Percentiles rank a stretch among this genome's conserved stretches.
phyloP scores from a whole-genome alignment of 2,329 filamentous ascomycete species.

The Exserohilum rostratum region DNA sequence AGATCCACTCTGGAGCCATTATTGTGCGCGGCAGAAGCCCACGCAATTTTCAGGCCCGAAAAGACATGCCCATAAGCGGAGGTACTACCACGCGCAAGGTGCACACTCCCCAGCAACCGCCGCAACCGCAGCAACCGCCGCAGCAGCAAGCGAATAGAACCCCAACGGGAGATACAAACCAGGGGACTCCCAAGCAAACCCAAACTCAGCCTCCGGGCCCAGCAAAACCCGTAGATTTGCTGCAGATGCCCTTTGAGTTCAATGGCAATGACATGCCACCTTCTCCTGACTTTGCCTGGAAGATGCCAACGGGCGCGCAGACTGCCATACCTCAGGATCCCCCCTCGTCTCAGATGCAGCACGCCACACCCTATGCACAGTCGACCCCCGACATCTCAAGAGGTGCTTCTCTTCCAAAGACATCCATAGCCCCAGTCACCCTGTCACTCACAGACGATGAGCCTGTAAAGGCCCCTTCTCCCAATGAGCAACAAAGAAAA shows the following conservation, averaged over 20 bases:
- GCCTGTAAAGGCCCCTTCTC: slow-evolving; percentile 49
- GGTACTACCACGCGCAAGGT: slow-evolving; percentile 77
- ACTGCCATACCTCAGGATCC: slow-evolving; percentile 51
- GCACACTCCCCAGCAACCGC: slow-evolving; percentile 42
- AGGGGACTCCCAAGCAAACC: slow-evolving; percentile 35
- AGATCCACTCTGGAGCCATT: slow-evolving; percentile 86
- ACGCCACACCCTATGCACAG: slow-evolving; percentile 53
- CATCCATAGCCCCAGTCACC: slow-evolving; percentile 58
- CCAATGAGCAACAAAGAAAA: slow-evolving; percentile 42
- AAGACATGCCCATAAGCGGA: slow-evolving; percentile 86
- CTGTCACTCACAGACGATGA: slow-evolving; percentile 64
- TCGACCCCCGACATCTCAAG: slow-evolving; percentile 61
- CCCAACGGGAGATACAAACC: slow-evolving; percentile 45
- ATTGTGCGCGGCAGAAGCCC: slow-evolving; percentile 93
- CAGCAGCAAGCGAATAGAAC: slow-evolving; percentile 42
- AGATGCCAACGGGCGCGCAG: slow-evolving; percentile 50
- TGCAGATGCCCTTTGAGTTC: slow-evolving; percentile 51
- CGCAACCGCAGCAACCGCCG: slow-evolving; percentile 36
- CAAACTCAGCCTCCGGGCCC: slow-evolving; percentile 31
- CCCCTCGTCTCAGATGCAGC: slow-evolving; percentile 42
- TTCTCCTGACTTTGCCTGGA: slow-evolving; percentile 54
- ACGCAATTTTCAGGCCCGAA: slow-evolving; percentile 90
- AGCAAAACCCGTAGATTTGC: slow-evolving; percentile 43
- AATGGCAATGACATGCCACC: slow-evolving; percentile 50
- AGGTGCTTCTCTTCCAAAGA: slow-evolving; percentile 44